Conservation (phyloP, 495 filamentous ascomycete species). For the Penicillium maclennaniae region DNA sequence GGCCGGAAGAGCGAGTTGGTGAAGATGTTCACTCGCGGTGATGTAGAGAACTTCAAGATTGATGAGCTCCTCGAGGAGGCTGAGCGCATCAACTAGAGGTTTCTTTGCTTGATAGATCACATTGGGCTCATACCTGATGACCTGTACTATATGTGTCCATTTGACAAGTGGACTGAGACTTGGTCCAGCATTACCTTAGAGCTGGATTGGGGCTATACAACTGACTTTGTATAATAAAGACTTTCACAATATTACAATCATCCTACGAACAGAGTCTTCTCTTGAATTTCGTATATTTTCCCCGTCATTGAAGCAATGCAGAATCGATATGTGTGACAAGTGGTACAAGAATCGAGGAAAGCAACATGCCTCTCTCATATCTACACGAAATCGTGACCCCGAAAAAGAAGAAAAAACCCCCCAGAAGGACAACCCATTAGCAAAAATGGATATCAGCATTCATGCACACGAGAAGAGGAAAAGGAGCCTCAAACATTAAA, state of each 20-base stretch:
- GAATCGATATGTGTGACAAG: background rate
- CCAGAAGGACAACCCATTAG: background rate
- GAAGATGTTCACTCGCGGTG: slow-evolving; percentile 76
- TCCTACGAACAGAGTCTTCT: background rate
- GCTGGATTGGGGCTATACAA: background rate
- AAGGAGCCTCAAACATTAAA: background rate
- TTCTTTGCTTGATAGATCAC: background rate
- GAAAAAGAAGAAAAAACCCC: background rate
- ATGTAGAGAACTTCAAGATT: slow-evolving; percentile 66
- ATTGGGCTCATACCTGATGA: background rate
- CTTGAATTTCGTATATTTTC: background rate
- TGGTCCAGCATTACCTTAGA: background rate
- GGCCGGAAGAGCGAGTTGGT: slow-evolving; percentile 61
- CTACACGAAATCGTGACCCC: background rate
- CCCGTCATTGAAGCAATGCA: background rate
- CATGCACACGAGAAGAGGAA: background rate
- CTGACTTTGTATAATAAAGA: background rate
- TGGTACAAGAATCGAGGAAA: background rate
- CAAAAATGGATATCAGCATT: background rate
- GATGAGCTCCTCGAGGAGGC: slow-evolving; percentile 82
- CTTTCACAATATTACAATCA: background rate
- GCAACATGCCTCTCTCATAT: background rate
- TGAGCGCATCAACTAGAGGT: slow-evolving; percentile 57
- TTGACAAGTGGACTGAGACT: background rate
- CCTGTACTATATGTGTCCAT: background rate